Conservation (phyloP, 2,329 filamentous ascomycete genomes). For the Rhexocercosporidium sp. region DNA sequence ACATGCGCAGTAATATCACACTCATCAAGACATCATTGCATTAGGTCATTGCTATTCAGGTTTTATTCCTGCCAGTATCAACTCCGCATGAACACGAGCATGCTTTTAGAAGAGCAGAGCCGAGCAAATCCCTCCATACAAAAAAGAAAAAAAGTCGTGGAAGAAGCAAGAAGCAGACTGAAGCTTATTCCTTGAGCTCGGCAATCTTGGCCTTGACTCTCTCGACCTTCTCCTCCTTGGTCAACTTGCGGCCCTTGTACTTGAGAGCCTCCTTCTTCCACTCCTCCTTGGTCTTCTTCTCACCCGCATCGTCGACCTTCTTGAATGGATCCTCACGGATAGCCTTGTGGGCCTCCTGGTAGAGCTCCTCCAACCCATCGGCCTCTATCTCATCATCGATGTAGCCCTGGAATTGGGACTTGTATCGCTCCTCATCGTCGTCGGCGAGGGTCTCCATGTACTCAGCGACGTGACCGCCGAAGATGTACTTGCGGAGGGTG, state of each 20-base stretch:
- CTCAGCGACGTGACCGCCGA: slow-evolving; percentile 96
- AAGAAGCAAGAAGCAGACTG: slow-evolving; percentile 8
- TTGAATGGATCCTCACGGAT: slow-evolving; percentile 99
- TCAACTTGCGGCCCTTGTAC: slow-evolving; percentile 78
- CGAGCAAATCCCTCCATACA: slow-evolving; percentile 26
- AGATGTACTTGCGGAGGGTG: slow-evolving; percentile 98
- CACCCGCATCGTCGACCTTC: slow-evolving; percentile 75
- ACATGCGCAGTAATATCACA: neutral
- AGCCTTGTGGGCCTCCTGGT: slow-evolving; percentile 90
- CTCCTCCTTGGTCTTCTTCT: slow-evolving; percentile 97
- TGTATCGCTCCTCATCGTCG: slow-evolving; percentile 99
- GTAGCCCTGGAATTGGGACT: slow-evolving; percentile 97
- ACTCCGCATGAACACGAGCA: slow-evolving; percentile 30
- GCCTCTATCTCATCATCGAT: slow-evolving; percentile 96
- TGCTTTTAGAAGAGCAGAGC: slow-evolving; percentile 21
- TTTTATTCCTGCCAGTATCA: slow-evolving; percentile 20
- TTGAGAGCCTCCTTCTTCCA: slow-evolving; percentile 96
- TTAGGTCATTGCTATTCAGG: slow-evolving; percentile 19
- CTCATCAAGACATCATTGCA: neutral
- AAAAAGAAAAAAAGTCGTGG: slow-evolving; percentile 14
- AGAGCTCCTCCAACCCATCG: slow-evolving; percentile 95
- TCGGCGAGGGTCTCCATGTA: slow-evolving; percentile 99
- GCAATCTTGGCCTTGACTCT: slow-evolving; percentile 91
- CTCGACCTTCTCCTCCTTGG: slow-evolving; percentile 81
- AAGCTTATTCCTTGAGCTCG: slow-evolving; percentile 63